These are phyloP conservation scores for Pyrus communis DNA, from an alignment of 306 rosid species.

Conservation along the genomic window DNA sequence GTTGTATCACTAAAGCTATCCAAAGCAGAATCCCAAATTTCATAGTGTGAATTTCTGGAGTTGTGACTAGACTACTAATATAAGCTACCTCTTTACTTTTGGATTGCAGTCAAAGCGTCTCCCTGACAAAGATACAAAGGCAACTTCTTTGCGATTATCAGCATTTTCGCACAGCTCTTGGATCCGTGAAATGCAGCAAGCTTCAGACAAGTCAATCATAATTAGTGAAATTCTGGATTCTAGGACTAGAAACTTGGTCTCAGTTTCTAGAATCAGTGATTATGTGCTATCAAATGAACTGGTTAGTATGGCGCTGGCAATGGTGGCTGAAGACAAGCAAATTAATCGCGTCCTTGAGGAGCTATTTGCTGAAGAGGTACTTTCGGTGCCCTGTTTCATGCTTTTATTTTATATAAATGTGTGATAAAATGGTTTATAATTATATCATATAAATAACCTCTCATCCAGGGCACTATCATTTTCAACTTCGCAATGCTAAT, in stretches of 20 bases:
- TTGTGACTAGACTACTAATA: conserved; percentile 8
- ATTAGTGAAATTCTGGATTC: conserved; percentile 97
- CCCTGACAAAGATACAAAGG: conserved; percentile 64
- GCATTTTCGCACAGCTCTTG: conserved; percentile 94
- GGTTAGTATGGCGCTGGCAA: conserved; percentile 96
- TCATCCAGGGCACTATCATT: background rate
- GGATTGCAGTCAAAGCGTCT: conserved; percentile 77
- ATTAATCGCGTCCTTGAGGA: conserved; percentile 98
- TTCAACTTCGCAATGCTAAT: background rate
- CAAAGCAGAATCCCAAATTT: background rate
- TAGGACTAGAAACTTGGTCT: conserved; percentile 91
- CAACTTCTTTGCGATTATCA: conserved; percentile 53
- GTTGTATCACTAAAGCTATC: background rate
- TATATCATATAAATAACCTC: background rate
- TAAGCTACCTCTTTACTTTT: background rate
- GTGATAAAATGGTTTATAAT: background rate
- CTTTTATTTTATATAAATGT: background rate
- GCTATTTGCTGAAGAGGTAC: conserved; percentile 88
- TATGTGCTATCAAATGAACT: conserved; percentile 91
- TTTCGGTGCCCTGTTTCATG: background rate
- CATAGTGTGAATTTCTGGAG: background rate
- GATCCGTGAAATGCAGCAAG: conserved; percentile 97
- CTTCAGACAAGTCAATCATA: conserved; percentile 86
- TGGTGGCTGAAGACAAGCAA: conserved; percentile 99
- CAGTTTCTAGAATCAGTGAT: conserved; percentile 97